Percentiles rank a stretch among this genome's conserved stretches.
These are phyloP conservation scores for Ceratobasidium sp. DNA, from an alignment of 1,284 basidiomycete genomes.

Conservation along the genomic window DNA sequence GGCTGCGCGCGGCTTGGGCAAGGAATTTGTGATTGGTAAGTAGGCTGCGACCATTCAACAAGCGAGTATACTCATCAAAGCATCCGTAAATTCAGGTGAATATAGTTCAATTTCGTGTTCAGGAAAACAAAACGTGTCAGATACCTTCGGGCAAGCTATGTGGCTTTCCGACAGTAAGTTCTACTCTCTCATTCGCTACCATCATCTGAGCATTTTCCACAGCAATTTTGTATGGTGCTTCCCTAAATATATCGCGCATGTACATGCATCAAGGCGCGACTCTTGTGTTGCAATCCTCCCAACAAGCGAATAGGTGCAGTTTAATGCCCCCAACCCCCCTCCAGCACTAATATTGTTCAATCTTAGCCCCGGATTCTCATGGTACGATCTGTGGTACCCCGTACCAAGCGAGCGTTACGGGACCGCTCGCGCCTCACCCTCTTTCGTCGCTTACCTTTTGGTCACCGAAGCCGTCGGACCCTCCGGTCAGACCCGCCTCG, in stretches of 20 bases:
- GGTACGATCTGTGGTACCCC: conserved; percentile 61
- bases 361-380: conserved; percentile 40
- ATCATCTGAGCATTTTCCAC: background rate
- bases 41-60: background rate
- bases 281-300: conserved; percentile 57
- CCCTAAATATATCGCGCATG: conserved; percentile 57
- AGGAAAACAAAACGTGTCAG: conserved; percentile 59
- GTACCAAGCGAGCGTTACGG: conserved; percentile 56
- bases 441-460: conserved; percentile 59
- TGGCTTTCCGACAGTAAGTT: conserved; percentile 58
- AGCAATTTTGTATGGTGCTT: conserved; percentile 58
- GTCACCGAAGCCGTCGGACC: conserved; percentile 58
- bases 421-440: conserved; percentile 56
- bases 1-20: conserved; percentile 55
- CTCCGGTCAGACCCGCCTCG: conserved; percentile 53
- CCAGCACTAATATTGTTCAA: background rate
- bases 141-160: conserved; percentile 59
- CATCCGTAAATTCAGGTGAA: conserved; percentile 49
- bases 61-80: background rate
- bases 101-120: conserved; percentile 59
- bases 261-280: conserved; percentile 60
- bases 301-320: conserved; percentile 56
- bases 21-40: conserved; percentile 57
- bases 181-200: background rate
- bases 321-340: conserved; percentile 45